Evolutionary conservation across 169 alveolate species (phyloP).

Genomic region (Perkinsus marinus): DNA sequence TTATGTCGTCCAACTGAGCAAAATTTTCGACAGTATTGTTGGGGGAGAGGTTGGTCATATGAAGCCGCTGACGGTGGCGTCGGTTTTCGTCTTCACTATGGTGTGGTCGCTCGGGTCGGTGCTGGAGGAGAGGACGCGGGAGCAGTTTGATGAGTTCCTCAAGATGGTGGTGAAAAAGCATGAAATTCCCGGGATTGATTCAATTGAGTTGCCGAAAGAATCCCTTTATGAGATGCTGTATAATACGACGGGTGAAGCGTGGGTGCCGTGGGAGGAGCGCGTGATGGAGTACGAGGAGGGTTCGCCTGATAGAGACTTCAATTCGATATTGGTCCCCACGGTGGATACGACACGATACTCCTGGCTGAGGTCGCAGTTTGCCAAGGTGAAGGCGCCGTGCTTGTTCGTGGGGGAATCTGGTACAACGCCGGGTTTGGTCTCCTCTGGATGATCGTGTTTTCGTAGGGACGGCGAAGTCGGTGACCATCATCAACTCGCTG

Average conservation of each 20-base stretch:
- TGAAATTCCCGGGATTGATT: constrained; percentile 18
- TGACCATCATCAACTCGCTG: constrained; percentile 51
- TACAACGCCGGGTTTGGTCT: no score
- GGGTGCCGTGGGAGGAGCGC: constrained; percentile 63
- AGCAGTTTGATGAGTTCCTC: constrained; percentile 64
- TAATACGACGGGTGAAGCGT: constrained; percentile 46
- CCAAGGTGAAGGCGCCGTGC: constrained; percentile 60
- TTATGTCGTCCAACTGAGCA: constrained; percentile 17
- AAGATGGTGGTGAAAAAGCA: constrained; percentile 27
- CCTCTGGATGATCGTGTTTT: background rate
- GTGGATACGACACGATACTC: constrained; percentile 72
- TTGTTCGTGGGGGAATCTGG: constrained; percentile 82
- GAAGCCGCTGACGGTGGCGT: constrained; percentile 41
- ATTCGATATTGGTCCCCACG: constrained; percentile 79
- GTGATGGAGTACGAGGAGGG: constrained; percentile 39
- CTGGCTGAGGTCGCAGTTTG: constrained; percentile 55
- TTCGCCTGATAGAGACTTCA: constrained; percentile 58
- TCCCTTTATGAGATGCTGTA: constrained; percentile 58
- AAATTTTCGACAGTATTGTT: constrained; percentile 22
- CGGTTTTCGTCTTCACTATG: constrained; percentile 65
- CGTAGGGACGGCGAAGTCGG: constrained; percentile 75
- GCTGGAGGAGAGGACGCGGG: constrained; percentile 56
- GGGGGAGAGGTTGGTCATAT: constrained; percentile 5
- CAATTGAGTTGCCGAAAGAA: constrained; percentile 49
- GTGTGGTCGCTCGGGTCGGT: constrained; percentile 82